Evolutionary conservation across 371 early-diverging fungal species (phyloP), one percentile per base, ranked within the genome.

Genomic region (Mortierella sp.): DNA sequence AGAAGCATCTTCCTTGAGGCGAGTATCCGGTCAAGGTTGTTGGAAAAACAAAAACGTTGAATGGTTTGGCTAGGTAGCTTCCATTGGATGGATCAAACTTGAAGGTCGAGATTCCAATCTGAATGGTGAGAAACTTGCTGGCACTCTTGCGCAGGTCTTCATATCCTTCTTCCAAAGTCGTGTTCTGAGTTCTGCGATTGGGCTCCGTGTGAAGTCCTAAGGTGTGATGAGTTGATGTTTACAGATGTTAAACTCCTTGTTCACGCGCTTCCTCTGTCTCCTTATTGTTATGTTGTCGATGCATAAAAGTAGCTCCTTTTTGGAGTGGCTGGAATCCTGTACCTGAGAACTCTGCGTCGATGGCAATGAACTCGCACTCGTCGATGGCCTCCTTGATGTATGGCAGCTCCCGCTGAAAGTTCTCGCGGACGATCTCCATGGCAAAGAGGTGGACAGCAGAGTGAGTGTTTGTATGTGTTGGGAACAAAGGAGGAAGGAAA

Each of bases 21-120:
- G 93, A 88, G 34, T 88, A 87, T 28, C 93, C 92, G 3, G 89
- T 89, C 46, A 89, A 90, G 43, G 93, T 88, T 8, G 91, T 92
- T 0, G 97, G 97, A 46, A 96, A 97, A n/a, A 97, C 89, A 85
- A 95, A 96, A 81, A 96, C 96, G 82, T 96, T 97, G 93, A 97
- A 97, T 3, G 98, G 94, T 70, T 92, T 92, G 14, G 96, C 94
- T 43, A 94, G 88, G 89, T 96, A 97, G 37, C 89, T 86, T 44
- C 92, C 92, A 19, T 86, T 86, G 46, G 75, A 76, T 21, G 84
- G 90, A 71, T 92, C 91, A 93, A 94, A 95, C 2, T 80, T 90
- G 84, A 96, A 97, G 6, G 94, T 91, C 76, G 95, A 92, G 50
- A 98, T 79, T 11, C 98, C 98, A 76, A 95, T 95, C 88, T 98